phyloP scores from a whole-genome alignment of 2,329 filamentous ascomycete species.

The Cladobotryum mycophilum region DNA sequence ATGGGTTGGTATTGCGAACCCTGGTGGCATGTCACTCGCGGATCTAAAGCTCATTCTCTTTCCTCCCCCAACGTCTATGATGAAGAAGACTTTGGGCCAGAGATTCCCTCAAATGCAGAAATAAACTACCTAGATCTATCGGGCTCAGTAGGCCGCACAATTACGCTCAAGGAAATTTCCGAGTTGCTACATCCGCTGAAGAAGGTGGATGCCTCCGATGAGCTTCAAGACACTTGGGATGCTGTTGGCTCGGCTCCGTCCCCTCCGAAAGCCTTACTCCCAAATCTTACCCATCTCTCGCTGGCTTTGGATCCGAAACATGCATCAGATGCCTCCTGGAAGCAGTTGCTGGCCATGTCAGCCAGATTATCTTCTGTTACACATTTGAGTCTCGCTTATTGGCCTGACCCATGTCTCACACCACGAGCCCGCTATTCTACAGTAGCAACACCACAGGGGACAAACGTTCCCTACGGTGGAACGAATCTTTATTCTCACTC shows the following conservation, averaged over 20 bases:
- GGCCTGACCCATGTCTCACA: conserved; percentile 55
- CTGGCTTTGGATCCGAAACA: conserved; percentile 41
- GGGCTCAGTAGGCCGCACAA: conserved; percentile 42
- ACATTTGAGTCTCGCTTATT: conserved; percentile 55
- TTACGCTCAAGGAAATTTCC: conserved; percentile 46
- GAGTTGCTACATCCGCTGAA: conserved; percentile 43
- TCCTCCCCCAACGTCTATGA: conserved; percentile 23
- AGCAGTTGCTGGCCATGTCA: conserved; percentile 49
- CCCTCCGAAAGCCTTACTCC: conserved; percentile 38
- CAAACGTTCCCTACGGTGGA: conserved; percentile 44
- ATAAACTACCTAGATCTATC: conserved; percentile 50
- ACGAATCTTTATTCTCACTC: conserved; percentile 53
- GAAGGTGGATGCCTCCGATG: conserved; percentile 15
- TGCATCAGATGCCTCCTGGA: conserved; percentile 45
- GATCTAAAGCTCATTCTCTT: conserved; percentile 45
- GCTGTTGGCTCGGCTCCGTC: conserved; percentile 26
- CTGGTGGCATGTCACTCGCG: conserved; percentile 41
- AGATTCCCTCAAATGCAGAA: conserved; percentile 22
- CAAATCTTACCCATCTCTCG: conserved; percentile 55
- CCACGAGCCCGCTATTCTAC: conserved; percentile 45
- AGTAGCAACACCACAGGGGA: conserved; percentile 39
- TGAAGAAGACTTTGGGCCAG: conserved; percentile 22
- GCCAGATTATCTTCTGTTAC: conserved; percentile 48
- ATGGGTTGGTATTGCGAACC: conserved; percentile 39
- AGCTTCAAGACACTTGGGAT: conserved; percentile 50